These are phyloP conservation scores for Calophaca sinica DNA, from an alignment of 306 rosid species.

Conservation along the genomic window DNA sequence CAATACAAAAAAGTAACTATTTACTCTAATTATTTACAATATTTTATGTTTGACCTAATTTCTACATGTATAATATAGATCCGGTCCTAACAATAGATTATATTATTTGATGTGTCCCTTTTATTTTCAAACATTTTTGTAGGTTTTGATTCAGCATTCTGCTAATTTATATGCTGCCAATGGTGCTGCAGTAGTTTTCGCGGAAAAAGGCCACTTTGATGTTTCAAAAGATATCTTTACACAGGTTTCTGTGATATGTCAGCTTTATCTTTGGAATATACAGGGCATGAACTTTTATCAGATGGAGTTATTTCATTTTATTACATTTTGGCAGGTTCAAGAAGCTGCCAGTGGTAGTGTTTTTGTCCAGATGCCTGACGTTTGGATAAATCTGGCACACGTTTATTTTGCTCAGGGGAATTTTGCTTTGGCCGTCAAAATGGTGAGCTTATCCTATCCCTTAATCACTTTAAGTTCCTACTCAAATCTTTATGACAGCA, in stretches of 20 bases:
- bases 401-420: slow-evolving; percentile 98
- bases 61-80: slow-evolving; percentile 1
- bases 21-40: too few relatives aligned
- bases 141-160: slow-evolving; percentile 95
- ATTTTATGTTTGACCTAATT: slow-evolving; percentile 12
- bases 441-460: slow-evolving; percentile 61
- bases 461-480: slow-evolving; percentile 23
- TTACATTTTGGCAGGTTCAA: slow-evolving; percentile 76
- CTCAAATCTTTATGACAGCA: slow-evolving; percentile 33
- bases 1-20: too few relatives aligned
- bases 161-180: slow-evolving; percentile 97
- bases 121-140: slow-evolving; percentile 40
- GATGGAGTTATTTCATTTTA: slow-evolving; percentile 39
- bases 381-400: slow-evolving; percentile 98
- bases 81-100: slow-evolving; percentile 27
- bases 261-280: slow-evolving; percentile 42
- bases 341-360: slow-evolving; percentile 99
- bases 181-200: slow-evolving; percentile 96
- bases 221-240: slow-evolving; percentile 94
- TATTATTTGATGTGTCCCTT: slow-evolving; percentile 35
- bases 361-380: slow-evolving; percentile 99
- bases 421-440: slow-evolving; percentile 92
- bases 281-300: slow-evolving; percentile 38
- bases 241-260: slow-evolving; percentile 57
- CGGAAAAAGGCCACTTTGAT: slow-evolving; percentile 99